Evolutionary conservation across 2,329 filamentous ascomycete species (phyloP), one percentile per base, ranked within the genome.

Genomic region (Claviceps quebecensis): DNA sequence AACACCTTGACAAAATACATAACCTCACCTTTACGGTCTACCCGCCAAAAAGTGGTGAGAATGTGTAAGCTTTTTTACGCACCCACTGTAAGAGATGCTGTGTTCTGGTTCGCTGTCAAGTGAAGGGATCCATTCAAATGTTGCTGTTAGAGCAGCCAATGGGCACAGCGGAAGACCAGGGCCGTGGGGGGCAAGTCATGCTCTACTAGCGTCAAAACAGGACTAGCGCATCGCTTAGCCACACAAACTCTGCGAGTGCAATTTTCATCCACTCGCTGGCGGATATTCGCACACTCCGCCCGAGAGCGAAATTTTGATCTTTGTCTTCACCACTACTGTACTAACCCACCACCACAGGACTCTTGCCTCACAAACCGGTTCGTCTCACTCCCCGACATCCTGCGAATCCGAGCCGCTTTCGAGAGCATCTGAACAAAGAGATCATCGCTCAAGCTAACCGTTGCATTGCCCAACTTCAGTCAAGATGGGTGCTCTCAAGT

Each of bases 401-500:
- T 16, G n/a, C 23, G 13, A n/a, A 26, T 4, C 3, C 7, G 8
- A 6, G 22, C n/a, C 17, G 19, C 34, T 38, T 45, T 45, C 45
- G 36, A 45, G 17, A 38, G 9, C 13, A 37, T n/a, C 13, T 5
- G 39, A 23, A 39, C 23, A 29, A 48, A 51, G 17, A 38, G 17
- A 34, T 7, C 16, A 17, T 40, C 4, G 3, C 29, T 34, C 22
- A 16, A 44, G 36, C 51, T 54, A 43, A 56, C 47, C 41, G n/a
- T 17, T 39, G 17, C 16, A 19, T 26, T 37, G 16, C 19, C 38
- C 17, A 29, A 36, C 17, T 57, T 64, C 62, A 79, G 76, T 68
- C 71, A 80, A 91, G 83, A 96, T 96, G 93, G 93, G 93, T 87
- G 91, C 91, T 81, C 88, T 96, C 76, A 98, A 98, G 81, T 98